Percentiles rank a stretch among this genome's conserved stretches.
phyloP scores from a whole-genome alignment of 495 filamentous ascomycete genomes.

The Penicillium pancosmium region DNA sequence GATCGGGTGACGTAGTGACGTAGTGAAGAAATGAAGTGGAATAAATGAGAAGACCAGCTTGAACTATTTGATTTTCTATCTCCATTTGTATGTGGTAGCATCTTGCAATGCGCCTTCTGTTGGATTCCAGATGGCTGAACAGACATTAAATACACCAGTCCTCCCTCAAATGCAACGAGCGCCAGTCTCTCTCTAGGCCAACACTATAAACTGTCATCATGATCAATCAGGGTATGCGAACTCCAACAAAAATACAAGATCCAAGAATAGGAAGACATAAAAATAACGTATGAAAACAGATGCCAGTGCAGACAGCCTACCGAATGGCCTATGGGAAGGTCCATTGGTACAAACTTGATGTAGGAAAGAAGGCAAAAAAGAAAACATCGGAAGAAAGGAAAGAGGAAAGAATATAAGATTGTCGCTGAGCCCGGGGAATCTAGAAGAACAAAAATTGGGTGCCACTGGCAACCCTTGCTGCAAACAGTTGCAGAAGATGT shows the following conservation, averaged over 20 bases:
- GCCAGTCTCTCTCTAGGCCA: slow-evolving; percentile 21
- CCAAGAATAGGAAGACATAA: neutral
- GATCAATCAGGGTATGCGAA: slow-evolving; percentile 22
- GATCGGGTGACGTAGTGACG: neutral
- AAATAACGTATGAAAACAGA: slow-evolving; percentile 9
- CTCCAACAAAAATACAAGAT: slow-evolving; percentile 7
- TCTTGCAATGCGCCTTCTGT: neutral
- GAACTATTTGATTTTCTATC: neutral
- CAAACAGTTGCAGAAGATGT: slow-evolving; percentile 12
- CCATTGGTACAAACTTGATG: slow-evolving; percentile 22
- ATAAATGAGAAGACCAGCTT: neutral
- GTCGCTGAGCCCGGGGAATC: slow-evolving; percentile 35
- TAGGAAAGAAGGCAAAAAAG: slow-evolving; percentile 7
- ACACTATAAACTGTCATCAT: slow-evolving; percentile 16
- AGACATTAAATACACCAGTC: slow-evolving; percentile 11
- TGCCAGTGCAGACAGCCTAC: slow-evolving; percentile 13
- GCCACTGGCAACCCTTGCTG: slow-evolving; percentile 20
- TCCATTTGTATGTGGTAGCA: neutral
- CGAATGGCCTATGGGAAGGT: slow-evolving; percentile 4
- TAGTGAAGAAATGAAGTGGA: neutral
- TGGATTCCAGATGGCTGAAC: slow-evolving; percentile 1
- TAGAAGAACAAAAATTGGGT: slow-evolving; percentile 25
- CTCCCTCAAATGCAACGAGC: slow-evolving; percentile 11
- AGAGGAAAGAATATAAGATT: slow-evolving; percentile 17
- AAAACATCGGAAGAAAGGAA: slow-evolving; percentile 14